Evolutionary conservation across 768 basidiomycete species (phyloP).

Genomic region (Auriscalpium microsporum): DNA sequence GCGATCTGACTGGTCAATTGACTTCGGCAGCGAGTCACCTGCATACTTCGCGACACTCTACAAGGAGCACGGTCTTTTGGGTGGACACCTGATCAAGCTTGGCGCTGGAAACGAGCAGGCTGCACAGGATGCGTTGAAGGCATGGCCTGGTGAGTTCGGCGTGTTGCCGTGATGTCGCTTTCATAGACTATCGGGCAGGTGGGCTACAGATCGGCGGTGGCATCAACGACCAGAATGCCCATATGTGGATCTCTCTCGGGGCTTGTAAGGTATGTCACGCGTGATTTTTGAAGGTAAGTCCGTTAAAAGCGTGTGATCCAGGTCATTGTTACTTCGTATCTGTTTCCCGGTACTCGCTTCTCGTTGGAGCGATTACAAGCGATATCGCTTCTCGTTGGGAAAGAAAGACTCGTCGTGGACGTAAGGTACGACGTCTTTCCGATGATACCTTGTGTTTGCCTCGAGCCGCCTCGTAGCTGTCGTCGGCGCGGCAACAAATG

Average conservation of each 20-base stretch:
- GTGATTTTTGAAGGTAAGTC: conserved; percentile 3
- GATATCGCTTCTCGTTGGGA: conserved; percentile 60
- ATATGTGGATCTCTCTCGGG: conserved; percentile 77
- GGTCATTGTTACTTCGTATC: conserved; percentile 97
- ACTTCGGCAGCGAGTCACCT: conserved; percentile 54
- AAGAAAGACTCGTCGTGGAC: conserved; percentile 87
- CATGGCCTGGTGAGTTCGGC: conserved; percentile 65
- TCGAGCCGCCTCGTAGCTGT: conserved; percentile 46
- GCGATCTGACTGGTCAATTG: too few species aligned
- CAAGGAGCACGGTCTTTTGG: conserved; percentile 53
- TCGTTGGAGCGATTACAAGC: conserved; percentile 59
- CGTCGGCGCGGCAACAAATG: conserved; percentile 67
- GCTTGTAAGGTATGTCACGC: conserved; percentile 69
- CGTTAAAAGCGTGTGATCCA: conserved; percentile 23
- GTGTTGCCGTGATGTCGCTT: neutral
- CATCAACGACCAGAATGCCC: conserved; percentile 73
- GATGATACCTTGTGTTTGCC: neutral
- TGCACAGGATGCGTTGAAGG: conserved; percentile 71
- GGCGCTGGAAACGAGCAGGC: conserved; percentile 85
- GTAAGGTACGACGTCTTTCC: conserved; percentile 55
- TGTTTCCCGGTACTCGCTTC: conserved; percentile 83
- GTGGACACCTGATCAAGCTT: conserved; percentile 95
- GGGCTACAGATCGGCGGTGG: conserved; percentile 92
- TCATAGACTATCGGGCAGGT: conserved; percentile 29
- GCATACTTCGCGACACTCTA: conserved; percentile 78